Evolutionary conservation across 306 rosid species (phyloP).

Genomic region (Dalbergia cochinchinensis): DNA sequence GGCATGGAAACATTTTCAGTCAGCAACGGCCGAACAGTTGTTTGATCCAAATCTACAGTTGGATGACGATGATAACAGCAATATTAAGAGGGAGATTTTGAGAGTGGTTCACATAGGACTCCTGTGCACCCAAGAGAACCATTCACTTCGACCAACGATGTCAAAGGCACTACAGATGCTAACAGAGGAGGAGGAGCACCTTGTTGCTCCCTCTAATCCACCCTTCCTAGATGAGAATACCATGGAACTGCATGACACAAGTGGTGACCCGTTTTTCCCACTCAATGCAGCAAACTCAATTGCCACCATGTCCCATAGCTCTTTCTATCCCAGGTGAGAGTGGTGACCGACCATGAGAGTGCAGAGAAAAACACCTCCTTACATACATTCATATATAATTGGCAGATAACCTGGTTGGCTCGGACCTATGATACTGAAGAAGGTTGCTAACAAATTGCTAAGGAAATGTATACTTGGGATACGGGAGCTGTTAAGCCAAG

Average conservation of each 20-base stretch:
- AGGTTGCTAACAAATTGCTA: slow-evolving; percentile 20
- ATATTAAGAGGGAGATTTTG: slow-evolving; percentile 55
- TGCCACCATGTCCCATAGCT: slow-evolving; percentile 73
- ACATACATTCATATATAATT: background rate
- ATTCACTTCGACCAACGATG: slow-evolving; percentile 79
- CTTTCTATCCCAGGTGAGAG: slow-evolving; percentile 75
- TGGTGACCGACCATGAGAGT: slow-evolving; percentile 23
- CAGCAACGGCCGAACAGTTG: slow-evolving; percentile 64
- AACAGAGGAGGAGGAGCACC: slow-evolving; percentile 65
- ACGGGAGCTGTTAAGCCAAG: slow-evolving; percentile 8
- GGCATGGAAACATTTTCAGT: slow-evolving; percentile 88
- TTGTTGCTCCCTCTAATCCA: slow-evolving; percentile 82
- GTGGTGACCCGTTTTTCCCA: slow-evolving; percentile 56
- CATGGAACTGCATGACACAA: slow-evolving; percentile 75
- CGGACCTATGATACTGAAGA: slow-evolving; percentile 8
- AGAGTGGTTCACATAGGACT: slow-evolving; percentile 88
- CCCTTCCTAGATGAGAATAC: slow-evolving; percentile 89
- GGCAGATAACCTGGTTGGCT: slow-evolving; percentile 29
- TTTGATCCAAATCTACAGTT: slow-evolving; percentile 73
- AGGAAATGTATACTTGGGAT: background rate
- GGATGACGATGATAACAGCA: slow-evolving; percentile 51
- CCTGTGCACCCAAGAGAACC: slow-evolving; percentile 85
- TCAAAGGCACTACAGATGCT: slow-evolving; percentile 82
- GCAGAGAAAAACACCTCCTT: slow-evolving; percentile 38
- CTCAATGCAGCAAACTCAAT: slow-evolving; percentile 60